Evolutionary conservation across 2,329 filamentous ascomycete genomes (phyloP), one percentile per base, ranked within the genome.

Genomic region (Peltaster fructicola): DNA sequence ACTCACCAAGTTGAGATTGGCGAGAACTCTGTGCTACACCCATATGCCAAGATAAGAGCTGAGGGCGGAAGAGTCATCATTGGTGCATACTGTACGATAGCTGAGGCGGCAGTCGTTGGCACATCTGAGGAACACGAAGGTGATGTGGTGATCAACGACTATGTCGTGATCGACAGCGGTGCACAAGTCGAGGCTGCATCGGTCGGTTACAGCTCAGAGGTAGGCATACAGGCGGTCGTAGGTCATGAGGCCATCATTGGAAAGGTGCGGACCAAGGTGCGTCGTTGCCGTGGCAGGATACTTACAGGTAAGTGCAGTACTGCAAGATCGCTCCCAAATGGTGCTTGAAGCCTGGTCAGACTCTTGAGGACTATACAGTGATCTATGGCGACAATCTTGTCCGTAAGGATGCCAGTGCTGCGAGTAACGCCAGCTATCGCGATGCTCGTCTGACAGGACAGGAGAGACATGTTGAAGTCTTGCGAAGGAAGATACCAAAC

Each of bases 21-120:
- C 29, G 63, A 77, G 13, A 73, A 81, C 43, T 73, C 70, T 3
- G 67, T 93, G 5, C 55, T 98, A n/a, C 85, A 95, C 43, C 84
- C 88, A 1, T 78, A 84, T 23, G 68, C 73, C 9, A 71, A 43
- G 24, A 44, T 61, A 15, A 48, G 45, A 17, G 54, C 56, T 18
- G 44, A 48, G 1, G 27, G 47, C 10, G 53, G 52, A n/a, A 47
- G 49, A 2, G 53, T 61, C 2, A 46, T 47, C 10, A 43, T 62
- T 6, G 56, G 54, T 0, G 47, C 50, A 20, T 51, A 52, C 14
- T 88, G 78, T 40, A 76, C 92, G 22, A 62, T 95, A 20, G 70
- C 76, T 38, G 88, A 95, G 42, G 59, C 59, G 17, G 54, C 54
- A 9, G 40, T 48, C 12, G 42, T 61, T 31, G 31, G 45, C 31